A percentile compares a stretch with the other conserved stretches of the same genome.
Conservation (phyloP, 2,329 filamentous ascomycete species). For the Hymenoscyphus scutula region DNA sequence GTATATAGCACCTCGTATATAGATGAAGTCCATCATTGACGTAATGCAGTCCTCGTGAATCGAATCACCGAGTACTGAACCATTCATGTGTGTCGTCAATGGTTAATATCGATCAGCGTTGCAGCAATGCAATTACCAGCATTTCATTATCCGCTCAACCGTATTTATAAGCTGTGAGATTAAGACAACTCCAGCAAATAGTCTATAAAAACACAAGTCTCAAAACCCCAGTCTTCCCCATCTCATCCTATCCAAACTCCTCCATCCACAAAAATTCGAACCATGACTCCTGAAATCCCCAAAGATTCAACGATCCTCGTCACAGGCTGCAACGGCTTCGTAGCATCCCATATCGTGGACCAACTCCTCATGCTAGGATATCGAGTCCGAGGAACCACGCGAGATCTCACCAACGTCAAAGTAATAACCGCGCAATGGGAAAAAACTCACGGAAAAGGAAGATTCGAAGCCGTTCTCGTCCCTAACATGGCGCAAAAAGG, state of each 20-base stretch:
- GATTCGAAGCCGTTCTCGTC: conserved; percentile 38
- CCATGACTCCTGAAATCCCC: conserved; percentile 20
- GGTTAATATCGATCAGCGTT: no score
- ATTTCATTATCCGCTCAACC: no score
- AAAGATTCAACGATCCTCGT: conserved; percentile 40
- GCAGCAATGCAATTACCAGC: no score
- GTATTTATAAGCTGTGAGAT: neutral
- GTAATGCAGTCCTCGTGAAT: no score
- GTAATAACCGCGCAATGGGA: conserved; percentile 27
- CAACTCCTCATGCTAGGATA: conserved; percentile 42
- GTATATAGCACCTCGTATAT: no score
- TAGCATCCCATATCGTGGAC: conserved; percentile 42
- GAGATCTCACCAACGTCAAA: conserved; percentile 35
- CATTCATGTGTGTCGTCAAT: no score
- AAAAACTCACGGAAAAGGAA: conserved; percentile 36
- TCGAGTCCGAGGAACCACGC: conserved; percentile 45
- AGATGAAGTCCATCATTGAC: no score
- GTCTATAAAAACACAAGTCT: neutral
- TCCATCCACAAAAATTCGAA: neutral
- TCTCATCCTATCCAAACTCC: neutral
- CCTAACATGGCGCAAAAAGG: conserved; percentile 34
- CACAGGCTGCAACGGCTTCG: conserved; percentile 43
- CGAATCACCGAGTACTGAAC: no score
- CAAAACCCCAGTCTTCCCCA: neutral
- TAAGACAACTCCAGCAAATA: neutral